Percentiles rank a stretch among this genome's conserved stretches.
Conservation (phyloP, 2,329 filamentous ascomycete genomes). For the Ascochyta pisi region DNA sequence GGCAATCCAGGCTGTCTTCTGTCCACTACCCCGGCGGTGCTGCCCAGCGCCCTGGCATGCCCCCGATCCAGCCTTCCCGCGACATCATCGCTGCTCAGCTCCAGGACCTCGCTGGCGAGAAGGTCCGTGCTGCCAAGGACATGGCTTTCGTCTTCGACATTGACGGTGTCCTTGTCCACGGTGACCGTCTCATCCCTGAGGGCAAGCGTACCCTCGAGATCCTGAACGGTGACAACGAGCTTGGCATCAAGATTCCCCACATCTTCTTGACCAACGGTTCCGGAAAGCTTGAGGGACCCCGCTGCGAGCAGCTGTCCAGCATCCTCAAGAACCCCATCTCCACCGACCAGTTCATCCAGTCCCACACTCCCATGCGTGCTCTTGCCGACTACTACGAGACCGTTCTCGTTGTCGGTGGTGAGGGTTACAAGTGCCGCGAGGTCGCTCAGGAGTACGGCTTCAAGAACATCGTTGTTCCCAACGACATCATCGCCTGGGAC, state of each 20-base stretch:
- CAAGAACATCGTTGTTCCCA: constrained; percentile 74
- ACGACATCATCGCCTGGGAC: constrained; percentile 76
- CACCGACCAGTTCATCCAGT: constrained; percentile 78
- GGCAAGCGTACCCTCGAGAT: constrained; percentile 71
- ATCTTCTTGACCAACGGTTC: constrained; percentile 79
- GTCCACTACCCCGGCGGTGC: constrained; percentile 59
- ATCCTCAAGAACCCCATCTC: constrained; percentile 71
- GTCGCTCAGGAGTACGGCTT: constrained; percentile 77
- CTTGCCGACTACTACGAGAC: constrained; percentile 78
- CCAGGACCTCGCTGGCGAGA: constrained; percentile 70
- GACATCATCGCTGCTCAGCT: constrained; percentile 74
- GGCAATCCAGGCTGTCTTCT: constrained; percentile 71
- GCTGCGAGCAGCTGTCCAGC: constrained; percentile 70
- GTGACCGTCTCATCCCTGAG: constrained; percentile 73
- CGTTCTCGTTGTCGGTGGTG: constrained; percentile 76
- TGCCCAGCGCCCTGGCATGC: constrained; percentile 63
- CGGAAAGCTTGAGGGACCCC: constrained; percentile 71
- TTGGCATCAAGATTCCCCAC: constrained; percentile 78
- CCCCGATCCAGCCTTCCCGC: constrained; percentile 65
- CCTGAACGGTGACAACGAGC: constrained; percentile 77
- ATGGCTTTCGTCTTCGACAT: constrained; percentile 85
- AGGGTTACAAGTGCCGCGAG: constrained; percentile 76
- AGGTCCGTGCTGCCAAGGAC: constrained; percentile 74
- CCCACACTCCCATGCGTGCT: constrained; percentile 78
- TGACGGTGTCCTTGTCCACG: constrained; percentile 77